Evolutionary conservation across 2,329 filamentous ascomycete genomes (phyloP), one percentile per base, ranked within the genome.

Genomic region (Apiospora hydei): DNA sequence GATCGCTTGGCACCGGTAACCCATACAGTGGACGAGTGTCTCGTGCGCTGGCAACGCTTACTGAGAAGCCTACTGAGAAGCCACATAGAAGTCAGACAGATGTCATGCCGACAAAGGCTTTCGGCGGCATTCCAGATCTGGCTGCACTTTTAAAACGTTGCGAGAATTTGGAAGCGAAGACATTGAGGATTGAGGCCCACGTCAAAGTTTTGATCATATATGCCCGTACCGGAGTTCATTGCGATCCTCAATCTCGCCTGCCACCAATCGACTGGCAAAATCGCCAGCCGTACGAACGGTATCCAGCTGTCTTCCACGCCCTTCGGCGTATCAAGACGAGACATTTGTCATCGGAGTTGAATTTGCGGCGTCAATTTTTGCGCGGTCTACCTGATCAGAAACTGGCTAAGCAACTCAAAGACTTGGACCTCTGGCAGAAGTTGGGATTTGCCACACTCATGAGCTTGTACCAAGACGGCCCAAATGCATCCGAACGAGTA

Each of bases 371-470:
- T 44, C 76, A 77, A 67, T 70, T 80, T 34, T 69, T 79, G 46
- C 70, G 30, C 24, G 49, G 41, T 21, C 49, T 80, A 34, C 79
- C 79, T 4, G 72, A 79, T 70, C 69, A 57, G 41, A 49, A 66
- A 7, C 43, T 80, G 1, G 72, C 74, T 1, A 72, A 66, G 46
- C 73, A 70, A 16, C 64, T 81, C 2, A 49, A 74, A 57, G 61
- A 74, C 38, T 75, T 75, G 10, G 75, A 68, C 2, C 70, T 74
- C 46, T 70, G 69, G 70, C 72, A 77, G 70, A 76, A 74, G 30
- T 38, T 80, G 21, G 44, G 51, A n/a, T 70, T 78, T 53, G 57
- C 70, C n/a, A 49, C 74, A 16, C 69, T 80, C 76, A 77, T 69
- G 14, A 70, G 44, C 53, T 44, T 69, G 57, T 64, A 64, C 16